These are phyloP conservation scores for Sordariomycetes sp. DNA, from an alignment of 2,329 filamentous ascomycete genomes.

Conservation along the genomic window DNA sequence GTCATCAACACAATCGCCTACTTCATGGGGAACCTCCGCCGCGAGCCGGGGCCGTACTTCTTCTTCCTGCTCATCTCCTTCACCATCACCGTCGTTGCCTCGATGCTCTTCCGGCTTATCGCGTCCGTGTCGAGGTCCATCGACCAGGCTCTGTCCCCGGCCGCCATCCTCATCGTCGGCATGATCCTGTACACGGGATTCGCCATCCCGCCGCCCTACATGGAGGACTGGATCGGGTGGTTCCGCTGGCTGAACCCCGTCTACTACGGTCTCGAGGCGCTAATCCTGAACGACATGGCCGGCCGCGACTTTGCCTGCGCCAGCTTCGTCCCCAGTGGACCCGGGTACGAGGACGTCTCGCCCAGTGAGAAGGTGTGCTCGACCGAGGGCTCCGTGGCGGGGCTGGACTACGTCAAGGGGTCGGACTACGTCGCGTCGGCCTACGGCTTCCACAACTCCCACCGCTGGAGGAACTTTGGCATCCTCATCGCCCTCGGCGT, in stretches of 20 bases:
- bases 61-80: constrained; percentile 51
- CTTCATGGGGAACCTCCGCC: constrained; percentile 23
- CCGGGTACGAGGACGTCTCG: constrained; percentile 14
- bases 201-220: constrained; percentile 22
- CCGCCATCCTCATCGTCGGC: constrained; percentile 35
- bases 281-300: constrained; percentile 14
- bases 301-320: constrained; percentile 19
- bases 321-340: constrained; percentile 9
- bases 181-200: constrained; percentile 45
- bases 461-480: constrained; percentile 52
- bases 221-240: constrained; percentile 28
- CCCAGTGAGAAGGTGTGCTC: constrained; percentile 26
- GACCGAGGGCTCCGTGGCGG: constrained; percentile 31
- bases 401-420: constrained; percentile 28
- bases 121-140: constrained; percentile 29
- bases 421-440: constrained; percentile 29
- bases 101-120: constrained; percentile 44
- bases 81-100: constrained; percentile 46
- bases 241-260: constrained; percentile 52
- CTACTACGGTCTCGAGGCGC: constrained; percentile 30
- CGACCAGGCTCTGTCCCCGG: constrained; percentile 33
- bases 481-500: constrained; percentile 42
- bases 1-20: constrained; percentile 26
- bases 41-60: constrained; percentile 48
- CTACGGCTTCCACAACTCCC: constrained; percentile 30